A percentile compares a stretch with the other conserved stretches of the same genome.
phyloP scores from a whole-genome alignment of 2,329 filamentous ascomycete genomes.

The Trichoderma koningiopsis region DNA sequence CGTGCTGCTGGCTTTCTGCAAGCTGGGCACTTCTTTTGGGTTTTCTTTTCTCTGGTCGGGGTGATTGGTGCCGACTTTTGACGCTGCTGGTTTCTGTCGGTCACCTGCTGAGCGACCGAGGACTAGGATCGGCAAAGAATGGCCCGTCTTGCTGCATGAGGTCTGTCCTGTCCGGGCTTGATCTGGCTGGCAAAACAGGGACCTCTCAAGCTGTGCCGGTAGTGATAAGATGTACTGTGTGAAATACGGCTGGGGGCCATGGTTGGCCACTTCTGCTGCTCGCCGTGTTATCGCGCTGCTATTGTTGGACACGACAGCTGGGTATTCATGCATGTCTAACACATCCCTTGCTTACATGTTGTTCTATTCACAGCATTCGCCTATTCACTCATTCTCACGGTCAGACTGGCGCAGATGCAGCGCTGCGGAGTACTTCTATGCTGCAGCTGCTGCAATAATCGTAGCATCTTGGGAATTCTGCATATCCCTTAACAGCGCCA shows the following conservation, averaged over 20 bases:
- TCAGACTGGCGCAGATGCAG: conserved; percentile 6
- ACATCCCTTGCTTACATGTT: neutral
- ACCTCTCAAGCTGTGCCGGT: neutral
- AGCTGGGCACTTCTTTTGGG: neutral
- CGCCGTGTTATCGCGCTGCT: neutral
- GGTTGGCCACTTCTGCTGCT: neutral
- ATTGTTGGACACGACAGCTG: neutral
- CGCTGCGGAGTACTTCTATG: neutral
- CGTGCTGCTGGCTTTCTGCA: neutral
- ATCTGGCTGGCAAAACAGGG: neutral
- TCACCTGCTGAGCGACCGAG: neutral
- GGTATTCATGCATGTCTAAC: conserved; percentile 11
- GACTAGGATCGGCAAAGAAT: neutral
- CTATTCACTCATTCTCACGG: neutral
- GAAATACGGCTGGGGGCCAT: neutral
- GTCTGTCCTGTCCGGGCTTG: neutral
- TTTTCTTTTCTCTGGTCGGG: neutral
- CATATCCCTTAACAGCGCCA: neutral
- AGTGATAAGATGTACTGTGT: neutral
- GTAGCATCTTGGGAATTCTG: neutral
- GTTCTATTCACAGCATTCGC: neutral
- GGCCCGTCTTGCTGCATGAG: neutral
- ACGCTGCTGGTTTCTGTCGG: neutral
- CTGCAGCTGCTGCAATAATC: neutral
- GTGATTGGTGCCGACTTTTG: conserved; percentile 5